These are phyloP conservation scores for Diaporthe vexans DNA, from an alignment of 2,329 filamentous ascomycete species.

Conservation along the genomic window DNA sequence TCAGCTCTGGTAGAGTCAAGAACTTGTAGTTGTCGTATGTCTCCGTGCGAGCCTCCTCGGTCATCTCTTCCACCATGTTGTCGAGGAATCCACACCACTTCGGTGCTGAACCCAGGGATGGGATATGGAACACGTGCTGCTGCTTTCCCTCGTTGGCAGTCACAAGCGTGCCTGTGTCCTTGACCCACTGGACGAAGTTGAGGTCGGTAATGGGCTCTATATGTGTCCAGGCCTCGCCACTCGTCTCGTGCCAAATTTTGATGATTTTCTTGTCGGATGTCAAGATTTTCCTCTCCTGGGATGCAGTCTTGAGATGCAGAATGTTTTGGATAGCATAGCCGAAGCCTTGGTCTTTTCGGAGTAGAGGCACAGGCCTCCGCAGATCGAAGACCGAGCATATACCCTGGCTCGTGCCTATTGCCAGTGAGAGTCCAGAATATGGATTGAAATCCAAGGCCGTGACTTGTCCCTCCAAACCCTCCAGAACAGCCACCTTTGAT, in stretches of 20 bases:
- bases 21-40: constrained; percentile 99
- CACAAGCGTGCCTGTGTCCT: constrained; percentile 92
- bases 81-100: constrained; percentile 98
- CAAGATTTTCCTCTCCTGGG: constrained; percentile 87
- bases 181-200: constrained; percentile 94
- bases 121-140: constrained; percentile 95
- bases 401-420: constrained; percentile 88
- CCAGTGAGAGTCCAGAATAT: constrained; percentile 82
- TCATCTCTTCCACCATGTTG: constrained; percentile 99
- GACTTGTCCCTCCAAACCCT: constrained; percentile 78
- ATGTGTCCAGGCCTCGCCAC: constrained; percentile 92
- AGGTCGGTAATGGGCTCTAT: constrained; percentile 96
- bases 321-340: constrained; percentile 93
- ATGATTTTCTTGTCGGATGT: constrained; percentile 96
- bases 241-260: constrained; percentile 91
- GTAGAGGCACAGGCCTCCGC: constrained; percentile 84
- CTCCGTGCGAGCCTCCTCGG: constrained; percentile 81
- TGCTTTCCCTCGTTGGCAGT: constrained; percentile 97
- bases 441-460: constrained; percentile 90
- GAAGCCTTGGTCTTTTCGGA: constrained; percentile 96
- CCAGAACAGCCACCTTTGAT: constrained; percentile 82
- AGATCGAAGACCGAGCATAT: constrained; percentile 93
- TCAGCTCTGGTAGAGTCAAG: constrained; percentile 88
- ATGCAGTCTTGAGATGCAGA: constrained; percentile 77
- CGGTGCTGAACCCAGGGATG: constrained; percentile 91